Evolutionary conservation across 2,329 filamentous ascomycete genomes (phyloP), one percentile per base, ranked within the genome.

Genomic region (Penicillium thymicola): DNA sequence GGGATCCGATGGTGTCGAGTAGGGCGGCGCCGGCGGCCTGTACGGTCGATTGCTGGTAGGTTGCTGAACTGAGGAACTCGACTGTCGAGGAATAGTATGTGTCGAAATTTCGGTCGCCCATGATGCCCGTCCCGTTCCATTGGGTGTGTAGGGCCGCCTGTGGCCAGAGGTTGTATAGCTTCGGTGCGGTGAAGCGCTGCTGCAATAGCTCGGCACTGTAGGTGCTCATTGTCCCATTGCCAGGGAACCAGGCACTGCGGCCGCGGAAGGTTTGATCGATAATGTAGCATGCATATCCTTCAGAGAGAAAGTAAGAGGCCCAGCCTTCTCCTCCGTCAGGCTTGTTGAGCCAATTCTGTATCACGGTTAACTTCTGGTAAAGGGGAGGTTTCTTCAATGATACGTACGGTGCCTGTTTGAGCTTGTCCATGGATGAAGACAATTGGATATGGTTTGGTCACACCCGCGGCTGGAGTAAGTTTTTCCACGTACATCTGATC

Each of bases 21-120:
- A 83, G 72, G 1, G 70, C 71, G 3, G 68, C 66, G 8, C 80
- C 75, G 0, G 77, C 76, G 11, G 71, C 60, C 23, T 72, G 71
- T 23, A 73, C 69, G 2, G 68, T 70, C 6, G 65, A 65, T 59
- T 76, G 67, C 7, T 67, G 65, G 0, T 45, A 55, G 28, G 55
- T 54, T 44, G 58, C 11, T 36, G 58, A 60, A 28, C 41, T 40
- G 36, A 60, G 44, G 44, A 60, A 60, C 41, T 60, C 51, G 8
- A 60, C 58, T 13, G 55, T 60, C 11, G 75, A 74, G 6, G 76
- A 71, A 62, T 76, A 79, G 63, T 82, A 82, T 1, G 69, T 70
- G 57, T 80, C 76, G 61, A 85, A 85, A 18, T 71, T 65, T 0
- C 73, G 62, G 59, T 85, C 81, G 2, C 78, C 78, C 44, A 62